phyloP scores from a whole-genome alignment of 2,329 filamentous ascomycete genomes.

The Beauveria asiatica region DNA sequence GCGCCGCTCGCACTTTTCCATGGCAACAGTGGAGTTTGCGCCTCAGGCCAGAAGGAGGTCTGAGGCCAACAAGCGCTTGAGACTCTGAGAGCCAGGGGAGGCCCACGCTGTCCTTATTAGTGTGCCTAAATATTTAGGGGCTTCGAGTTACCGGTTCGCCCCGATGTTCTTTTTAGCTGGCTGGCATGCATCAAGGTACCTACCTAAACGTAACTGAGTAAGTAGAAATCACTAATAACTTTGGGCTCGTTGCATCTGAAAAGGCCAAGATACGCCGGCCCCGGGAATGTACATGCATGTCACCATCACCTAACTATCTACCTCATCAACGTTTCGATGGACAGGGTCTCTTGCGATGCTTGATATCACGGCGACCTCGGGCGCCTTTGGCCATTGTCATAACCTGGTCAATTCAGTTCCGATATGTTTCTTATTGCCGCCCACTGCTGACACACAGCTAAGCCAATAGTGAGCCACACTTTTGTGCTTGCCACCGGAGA shows the following conservation, averaged over 20 bases:
- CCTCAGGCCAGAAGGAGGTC: slow-evolving; percentile 10
- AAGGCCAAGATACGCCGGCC: too few relatives aligned
- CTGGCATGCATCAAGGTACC: neutral
- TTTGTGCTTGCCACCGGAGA: neutral
- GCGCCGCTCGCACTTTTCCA: slow-evolving; percentile 11
- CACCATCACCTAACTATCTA: too few relatives aligned
- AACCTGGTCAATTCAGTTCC: neutral
- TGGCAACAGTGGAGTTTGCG: slow-evolving; percentile 12
- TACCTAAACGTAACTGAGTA: neutral
- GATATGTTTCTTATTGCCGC: neutral
- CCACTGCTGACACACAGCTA: neutral
- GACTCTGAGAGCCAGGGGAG: neutral
- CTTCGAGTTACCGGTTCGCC: slow-evolving; percentile 11
- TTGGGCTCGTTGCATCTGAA: neutral
- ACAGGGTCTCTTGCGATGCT: too few relatives aligned
- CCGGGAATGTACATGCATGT: too few relatives aligned
- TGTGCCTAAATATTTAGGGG: neutral
- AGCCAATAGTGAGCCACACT: slow-evolving; percentile 2
- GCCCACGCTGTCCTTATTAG: neutral
- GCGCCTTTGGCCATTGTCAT: neutral
- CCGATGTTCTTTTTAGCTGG: slow-evolving; percentile 4
- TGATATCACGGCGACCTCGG: too few relatives aligned
- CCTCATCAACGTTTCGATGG: too few relatives aligned
- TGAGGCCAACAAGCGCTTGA: neutral
- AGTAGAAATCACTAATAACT: too few relatives aligned